Evolutionary conservation across 2,329 filamentous ascomycete species (phyloP), one percentile per base, ranked within the genome.

Genomic region (Sporothrix globosa): DNA sequence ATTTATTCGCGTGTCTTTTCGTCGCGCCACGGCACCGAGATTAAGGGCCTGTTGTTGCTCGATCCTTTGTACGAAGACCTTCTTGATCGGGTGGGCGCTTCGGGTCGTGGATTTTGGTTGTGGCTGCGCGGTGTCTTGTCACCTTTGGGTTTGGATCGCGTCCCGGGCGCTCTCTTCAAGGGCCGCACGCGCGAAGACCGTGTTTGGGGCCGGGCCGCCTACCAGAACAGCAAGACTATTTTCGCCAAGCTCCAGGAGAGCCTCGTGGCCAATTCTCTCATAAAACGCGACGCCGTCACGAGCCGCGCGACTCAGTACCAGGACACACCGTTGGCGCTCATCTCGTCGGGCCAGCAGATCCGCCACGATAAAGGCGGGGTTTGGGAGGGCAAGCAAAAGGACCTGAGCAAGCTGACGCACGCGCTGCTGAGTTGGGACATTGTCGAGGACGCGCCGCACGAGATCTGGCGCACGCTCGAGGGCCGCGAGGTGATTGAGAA

Each of bases 181-280:
- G 92, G 93, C 50, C 91, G 93, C 53, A 91, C 86, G 1, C 89
- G 92, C 48, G 88, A 91, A 77, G 95, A 98, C 78, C 90, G 96
- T 11, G 89, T 97, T 11, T 96, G 91, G 80, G 95, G 96, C 13
- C 86, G 88, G 56, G 88, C 89, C 6, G 88, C 92, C 0, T 91
- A 93, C 77, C 92, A 97, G 79, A 86, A 85, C 30, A 92, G 92
- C 72, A 96, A 94, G 78, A 90, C 88, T 78, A 91, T 97, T 79
- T 97, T 96, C 78, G 91, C 93, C 4, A 92, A 94, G 80, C 84
- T 99, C 70, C 96, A 99, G 80, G 96, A 99, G 82, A 95, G 91
- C 74, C 84, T 98, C 0, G 93, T 97, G 44, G 94, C 94, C 0
- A 87, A 90, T 74, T 92, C 92, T 0, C 88, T 98, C 74, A 93